These are phyloP conservation scores for Ceriops decandra DNA, from an alignment of 345 rosid genomes.

Conservation along the genomic window DNA sequence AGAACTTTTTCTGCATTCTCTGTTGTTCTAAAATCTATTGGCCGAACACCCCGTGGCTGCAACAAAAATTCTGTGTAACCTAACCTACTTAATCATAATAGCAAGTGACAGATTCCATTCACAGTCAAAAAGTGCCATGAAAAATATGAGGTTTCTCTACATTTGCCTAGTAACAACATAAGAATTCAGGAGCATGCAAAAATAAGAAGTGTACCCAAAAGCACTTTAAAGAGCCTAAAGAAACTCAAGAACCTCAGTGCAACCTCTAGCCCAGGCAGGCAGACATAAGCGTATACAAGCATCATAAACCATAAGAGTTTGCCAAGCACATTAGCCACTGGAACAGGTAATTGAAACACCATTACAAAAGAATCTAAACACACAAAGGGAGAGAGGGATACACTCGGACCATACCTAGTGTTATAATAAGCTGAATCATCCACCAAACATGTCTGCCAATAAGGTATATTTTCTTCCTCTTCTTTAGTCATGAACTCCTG, in stretches of 20 bases:
- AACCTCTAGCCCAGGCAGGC: slow-evolving; percentile 77
- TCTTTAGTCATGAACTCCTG: slow-evolving; percentile 20
- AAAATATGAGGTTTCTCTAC: slow-evolving; percentile 26
- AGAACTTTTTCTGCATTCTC: slow-evolving; percentile 16
- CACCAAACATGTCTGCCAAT: slow-evolving; percentile 40
- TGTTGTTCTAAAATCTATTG: slow-evolving; percentile 37
- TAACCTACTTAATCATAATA: slow-evolving; percentile 39
- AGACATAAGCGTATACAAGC: slow-evolving; percentile 88
- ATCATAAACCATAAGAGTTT: slow-evolving; percentile 84
- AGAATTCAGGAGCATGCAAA: slow-evolving; percentile 8
- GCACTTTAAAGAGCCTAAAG: slow-evolving; percentile 79
- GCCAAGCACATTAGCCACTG: slow-evolving; percentile 91
- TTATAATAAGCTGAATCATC: slow-evolving; percentile 48
- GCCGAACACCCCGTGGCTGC: slow-evolving; percentile 70
- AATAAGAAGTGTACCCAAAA: slow-evolving; percentile 62
- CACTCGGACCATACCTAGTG: slow-evolving; percentile 46
- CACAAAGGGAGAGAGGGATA: not conserved
- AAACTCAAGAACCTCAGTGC: slow-evolving; percentile 92
- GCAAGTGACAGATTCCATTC: slow-evolving; percentile 6
- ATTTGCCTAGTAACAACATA: slow-evolving; percentile 3
- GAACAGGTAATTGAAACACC: slow-evolving; percentile 8
- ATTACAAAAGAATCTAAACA: slow-evolving; percentile 6
- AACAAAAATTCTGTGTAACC: slow-evolving; percentile 74
- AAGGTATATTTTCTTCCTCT: slow-evolving; percentile 41
- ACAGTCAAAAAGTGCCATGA: slow-evolving; percentile 7